These are phyloP conservation scores for Narthecium ossifragum DNA, from an alignment of 106 monocot species.

Conservation along the genomic window DNA sequence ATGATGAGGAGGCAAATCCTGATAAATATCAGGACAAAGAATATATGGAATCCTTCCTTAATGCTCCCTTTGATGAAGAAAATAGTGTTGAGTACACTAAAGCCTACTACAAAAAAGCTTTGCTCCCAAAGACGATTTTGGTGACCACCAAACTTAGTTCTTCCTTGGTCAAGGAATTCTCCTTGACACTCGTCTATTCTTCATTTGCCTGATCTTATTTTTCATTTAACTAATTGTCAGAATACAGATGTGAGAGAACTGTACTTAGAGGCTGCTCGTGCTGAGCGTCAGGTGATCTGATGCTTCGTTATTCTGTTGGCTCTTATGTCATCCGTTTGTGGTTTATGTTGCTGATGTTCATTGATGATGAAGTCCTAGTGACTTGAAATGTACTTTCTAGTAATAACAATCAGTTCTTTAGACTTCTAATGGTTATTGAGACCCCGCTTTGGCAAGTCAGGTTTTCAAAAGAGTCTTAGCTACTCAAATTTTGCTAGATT, in stretches of 20 bases:
- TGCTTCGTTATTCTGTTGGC: constrained; percentile 2
- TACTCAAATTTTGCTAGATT: no score
- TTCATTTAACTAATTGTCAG: constrained; percentile 29
- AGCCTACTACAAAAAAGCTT: constrained; percentile 61
- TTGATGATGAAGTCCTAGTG: no score
- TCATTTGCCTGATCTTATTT: background rate
- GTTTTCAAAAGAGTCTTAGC: no score
- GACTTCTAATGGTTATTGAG: no score
- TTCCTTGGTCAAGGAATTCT: background rate
- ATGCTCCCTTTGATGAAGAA: constrained; percentile 58
- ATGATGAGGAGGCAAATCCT: constrained; percentile 89
- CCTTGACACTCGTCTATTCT: background rate
- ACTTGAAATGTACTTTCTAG: no score
- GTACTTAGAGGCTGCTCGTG: constrained; percentile 83
- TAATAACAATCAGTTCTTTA: no score
- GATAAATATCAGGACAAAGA: constrained; percentile 72
- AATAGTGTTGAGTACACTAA: constrained; percentile 77
- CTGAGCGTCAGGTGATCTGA: constrained; percentile 77
- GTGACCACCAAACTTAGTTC: constrained; percentile 15
- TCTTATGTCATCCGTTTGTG: no score
- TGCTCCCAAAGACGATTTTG: constrained; percentile 82
- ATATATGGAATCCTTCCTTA: constrained; percentile 24
- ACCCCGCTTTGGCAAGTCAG: no score
- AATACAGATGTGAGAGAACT: constrained; percentile 78
- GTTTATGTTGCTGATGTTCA: no score